Evolutionary conservation across 345 rosid species (phyloP).

Genomic region (Camelina laxa): DNA sequence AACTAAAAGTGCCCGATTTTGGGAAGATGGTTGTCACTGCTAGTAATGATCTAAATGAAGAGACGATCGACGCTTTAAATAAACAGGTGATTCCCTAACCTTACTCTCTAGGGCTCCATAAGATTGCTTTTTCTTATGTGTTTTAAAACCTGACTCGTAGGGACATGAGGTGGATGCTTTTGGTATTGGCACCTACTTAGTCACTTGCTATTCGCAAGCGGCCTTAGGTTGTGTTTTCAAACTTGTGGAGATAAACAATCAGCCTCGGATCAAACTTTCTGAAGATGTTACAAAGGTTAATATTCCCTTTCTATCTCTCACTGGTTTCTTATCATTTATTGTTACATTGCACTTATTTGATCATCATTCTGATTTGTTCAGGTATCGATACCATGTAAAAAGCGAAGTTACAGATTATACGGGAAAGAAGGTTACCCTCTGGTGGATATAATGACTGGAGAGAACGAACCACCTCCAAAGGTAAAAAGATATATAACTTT

Average conservation of each 20-base stretch:
- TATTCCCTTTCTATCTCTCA: not conserved
- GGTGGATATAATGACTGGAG: slow-evolving; percentile 95
- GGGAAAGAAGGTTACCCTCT: slow-evolving; percentile 89
- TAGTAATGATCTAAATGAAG: slow-evolving; percentile 97
- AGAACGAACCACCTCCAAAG: slow-evolving; percentile 86
- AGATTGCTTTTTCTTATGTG: not conserved
- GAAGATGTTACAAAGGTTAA: slow-evolving; percentile 98
- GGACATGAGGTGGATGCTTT: slow-evolving; percentile 95
- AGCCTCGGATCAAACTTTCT: slow-evolving; percentile 97
- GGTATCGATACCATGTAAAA: slow-evolving; percentile 98
- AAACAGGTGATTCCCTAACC: slow-evolving; percentile 65
- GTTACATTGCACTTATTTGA: not conserved
- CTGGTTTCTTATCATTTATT: not conserved
- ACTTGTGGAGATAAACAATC: slow-evolving; percentile 93
- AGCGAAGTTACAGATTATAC: slow-evolving; percentile 72
- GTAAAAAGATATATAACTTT: slow-evolving; percentile 38
- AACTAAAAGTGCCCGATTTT: slow-evolving; percentile 67
- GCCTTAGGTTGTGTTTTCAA: slow-evolving; percentile 97
- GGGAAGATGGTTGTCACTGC: slow-evolving; percentile 79
- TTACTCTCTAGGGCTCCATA: not conserved
- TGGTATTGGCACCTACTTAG: slow-evolving; percentile 92
- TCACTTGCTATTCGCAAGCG: slow-evolving; percentile 93
- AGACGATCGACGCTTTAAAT: slow-evolving; percentile 95
- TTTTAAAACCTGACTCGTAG: slow-evolving; percentile 42
- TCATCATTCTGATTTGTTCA: slow-evolving; percentile 37